Base-by-base conservation (phyloP, 345 rosid species). In the Mangifera indica region DNA sequence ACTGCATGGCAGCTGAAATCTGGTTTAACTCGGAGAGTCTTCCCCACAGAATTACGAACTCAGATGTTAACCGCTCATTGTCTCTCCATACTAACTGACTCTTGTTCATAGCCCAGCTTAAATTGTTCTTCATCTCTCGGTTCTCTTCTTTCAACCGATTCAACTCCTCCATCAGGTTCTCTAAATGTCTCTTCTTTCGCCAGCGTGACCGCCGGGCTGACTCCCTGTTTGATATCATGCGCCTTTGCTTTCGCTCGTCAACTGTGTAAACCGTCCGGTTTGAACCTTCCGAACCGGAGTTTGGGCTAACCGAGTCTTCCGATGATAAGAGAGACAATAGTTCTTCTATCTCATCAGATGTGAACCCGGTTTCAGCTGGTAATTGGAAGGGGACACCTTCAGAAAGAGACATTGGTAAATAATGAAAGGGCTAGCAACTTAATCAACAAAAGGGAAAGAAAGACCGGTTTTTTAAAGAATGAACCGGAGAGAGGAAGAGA, bases 161-260 rank as follows among this genome's bases (percentile, higher is more conserved):
- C 63, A 77, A 61, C 73, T 85, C 81, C 14, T 84, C 81, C 3
- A 88, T 74, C 51, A 89, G 77, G 54, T 87, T 77, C 82, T 91
- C 96, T 51, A 83, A 67, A 14, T 84, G 92, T 81, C 71, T 82
- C 96, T 91, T 88, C 89, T 87, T 95, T 63, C 92, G 84, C 87
- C 76, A 82, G 53, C 98, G 91, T 10, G 97, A 93, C 78, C 94
- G 76, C 67, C 88, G 77, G 13, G 99, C 98, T 14, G 99, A 89
- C 74, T 95, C 97, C 66, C 97, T 85, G 87, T 95, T 95, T 4
- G 97, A 95, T 34, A 79, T 56, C 91, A 72, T 88, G 7, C 99
- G 88, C 68, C 77, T 83, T 49, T 82, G 75, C 88, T 88, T 95
- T 77, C 74, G 80, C 73, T 95, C 98, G 10, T 88, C 87, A 4